Base-by-base conservation (phyloP, 2,329 filamentous ascomycete genomes). In the Colletotrichum magnum region DNA sequence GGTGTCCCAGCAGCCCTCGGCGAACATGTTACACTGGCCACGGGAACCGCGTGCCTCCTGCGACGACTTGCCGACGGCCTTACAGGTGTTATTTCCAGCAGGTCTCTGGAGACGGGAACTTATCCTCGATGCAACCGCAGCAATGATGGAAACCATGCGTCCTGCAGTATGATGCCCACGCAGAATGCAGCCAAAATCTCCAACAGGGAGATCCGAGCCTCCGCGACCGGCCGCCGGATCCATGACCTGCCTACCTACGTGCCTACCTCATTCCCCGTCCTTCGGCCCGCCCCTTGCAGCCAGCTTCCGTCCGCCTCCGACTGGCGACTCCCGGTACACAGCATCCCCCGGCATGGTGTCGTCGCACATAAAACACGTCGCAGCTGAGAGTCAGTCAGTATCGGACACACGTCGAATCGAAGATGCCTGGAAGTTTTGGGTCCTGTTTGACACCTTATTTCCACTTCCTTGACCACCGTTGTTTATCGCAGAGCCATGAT, bases 271-370 rank as follows among this genome's bases (percentile, higher is more conserved):
- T 64, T 32, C n/a, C 60, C 64, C 47, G 61, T 65, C 39, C 56
- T 5, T 56, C 61, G 66, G 66, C 50, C 66, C 56, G 50, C 62
- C 48, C 56, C 62, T 51, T 24, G 51, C 45, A 66, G 24, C 66
- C 62, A 56, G 62, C 41, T 56, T 51, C 50, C 66, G 36, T 65
- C 56, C 56, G 56, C n/a, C 66, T 60, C 66, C 56, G 56, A 66
- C 43, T 60, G 51, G 50, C 51, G 60, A 32, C 51, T 56, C 66
- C 56, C 66, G 66, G 50, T 45, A 36, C 50, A 54, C 50, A 54
- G 36, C 36, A 54, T 54, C 18, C 39, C 50, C 50, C 39, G 41
- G 50, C 39, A 24, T 24, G 36, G 16, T 5, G 32, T 10, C 9
- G n/a, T 51, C 24, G 13, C 57, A 59, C 57, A 28, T 26, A 51